phyloP scores from a whole-genome alignment of 148 eudicot genomes.

The Diospyros lotus region DNA sequence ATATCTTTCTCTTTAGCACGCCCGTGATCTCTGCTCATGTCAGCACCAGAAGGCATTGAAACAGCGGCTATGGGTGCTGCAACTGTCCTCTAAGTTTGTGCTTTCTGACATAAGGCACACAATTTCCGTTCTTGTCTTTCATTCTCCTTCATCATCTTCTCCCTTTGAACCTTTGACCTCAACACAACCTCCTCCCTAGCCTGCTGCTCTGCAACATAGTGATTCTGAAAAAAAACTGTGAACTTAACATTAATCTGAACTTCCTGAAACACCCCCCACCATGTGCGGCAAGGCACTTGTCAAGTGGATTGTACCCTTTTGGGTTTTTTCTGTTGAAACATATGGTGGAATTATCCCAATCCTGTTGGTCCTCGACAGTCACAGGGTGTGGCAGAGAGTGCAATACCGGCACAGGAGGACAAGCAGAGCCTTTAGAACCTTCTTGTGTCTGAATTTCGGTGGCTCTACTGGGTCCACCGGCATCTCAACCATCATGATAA shows the following conservation, averaged over 20 bases:
- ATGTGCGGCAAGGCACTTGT: constrained; percentile 84
- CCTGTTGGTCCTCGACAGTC: constrained; percentile 85
- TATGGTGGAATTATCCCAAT: constrained; percentile 91
- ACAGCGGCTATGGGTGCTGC: constrained; percentile 42
- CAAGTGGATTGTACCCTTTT: constrained; percentile 83
- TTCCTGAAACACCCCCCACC: constrained; percentile 78
- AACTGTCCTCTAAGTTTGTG: constrained; percentile 69
- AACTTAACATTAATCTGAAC: constrained; percentile 76
- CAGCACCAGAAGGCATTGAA: constrained; percentile 44
- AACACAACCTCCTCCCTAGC: constrained; percentile 82
- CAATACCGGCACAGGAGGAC: constrained; percentile 88
- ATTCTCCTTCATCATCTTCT: constrained; percentile 62
- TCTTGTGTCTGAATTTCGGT: constrained; percentile 86
- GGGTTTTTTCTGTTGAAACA: constrained; percentile 89
- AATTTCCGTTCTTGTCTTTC: constrained; percentile 64
- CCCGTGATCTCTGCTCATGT: constrained; percentile 40
- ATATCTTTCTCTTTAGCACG: constrained; percentile 36
- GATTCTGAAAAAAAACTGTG: constrained; percentile 70
- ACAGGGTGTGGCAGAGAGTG: constrained; percentile 90
- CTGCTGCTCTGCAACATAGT: constrained; percentile 69
- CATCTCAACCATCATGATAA: constrained; percentile 85
- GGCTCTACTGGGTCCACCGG: constrained; percentile 87
- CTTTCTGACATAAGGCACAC: constrained; percentile 70
- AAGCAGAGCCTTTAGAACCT: constrained; percentile 85
- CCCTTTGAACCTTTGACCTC: constrained; percentile 72